phyloP scores from a whole-genome alignment of 345 rosid genomes.

The Salix viminalis region DNA sequence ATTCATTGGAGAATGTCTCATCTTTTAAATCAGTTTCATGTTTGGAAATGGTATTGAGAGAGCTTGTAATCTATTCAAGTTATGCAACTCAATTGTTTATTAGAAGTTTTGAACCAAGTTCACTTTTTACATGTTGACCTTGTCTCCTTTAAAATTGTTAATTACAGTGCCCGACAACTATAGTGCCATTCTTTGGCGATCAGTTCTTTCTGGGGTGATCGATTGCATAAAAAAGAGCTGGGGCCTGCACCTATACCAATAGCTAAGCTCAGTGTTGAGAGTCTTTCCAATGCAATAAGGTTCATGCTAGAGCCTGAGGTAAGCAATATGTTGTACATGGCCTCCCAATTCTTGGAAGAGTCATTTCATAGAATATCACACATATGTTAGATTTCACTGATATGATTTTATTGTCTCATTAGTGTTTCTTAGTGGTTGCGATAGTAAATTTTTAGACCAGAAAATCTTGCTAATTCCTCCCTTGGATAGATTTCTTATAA shows the following conservation, averaged over 20 bases:
- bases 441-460: background rate
- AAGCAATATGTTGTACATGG: background rate
- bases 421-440: background rate
- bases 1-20: background rate
- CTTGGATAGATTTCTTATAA: background rate
- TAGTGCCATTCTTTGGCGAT: constrained; percentile 97
- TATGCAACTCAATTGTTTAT: background rate
- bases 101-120: background rate
- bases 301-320: constrained; percentile 98
- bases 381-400: background rate
- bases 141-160: constrained; percentile 10
- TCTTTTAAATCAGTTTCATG: background rate
- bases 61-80: background rate
- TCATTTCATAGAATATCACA: background rate
- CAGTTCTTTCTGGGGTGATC: constrained; percentile 99
- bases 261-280: constrained; percentile 66
- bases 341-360: background rate
- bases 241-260: constrained; percentile 90
- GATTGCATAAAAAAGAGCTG: constrained; percentile 57
- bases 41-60: background rate
- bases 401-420: background rate
- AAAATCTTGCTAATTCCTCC: background rate
- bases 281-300: constrained; percentile 64
- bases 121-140: background rate
- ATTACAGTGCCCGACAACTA: constrained; percentile 89